Base-by-base conservation (phyloP, 306 rosid genomes). In the Cicer judaicum region DNA sequence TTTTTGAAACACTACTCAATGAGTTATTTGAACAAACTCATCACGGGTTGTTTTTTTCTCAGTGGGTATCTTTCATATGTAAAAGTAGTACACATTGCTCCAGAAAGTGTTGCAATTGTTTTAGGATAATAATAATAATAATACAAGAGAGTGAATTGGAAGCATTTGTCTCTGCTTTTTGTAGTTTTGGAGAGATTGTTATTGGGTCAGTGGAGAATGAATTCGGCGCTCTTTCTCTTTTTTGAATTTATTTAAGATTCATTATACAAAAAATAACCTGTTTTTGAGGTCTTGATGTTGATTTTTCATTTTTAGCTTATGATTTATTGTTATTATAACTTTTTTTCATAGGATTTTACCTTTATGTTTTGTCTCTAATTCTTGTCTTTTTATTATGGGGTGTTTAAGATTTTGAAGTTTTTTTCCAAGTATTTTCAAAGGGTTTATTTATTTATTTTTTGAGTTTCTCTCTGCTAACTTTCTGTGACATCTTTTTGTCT, bases 401-500 rank as follows among this genome's bases (percentile, higher is more conserved):
- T 59, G 47, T 71, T 12, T 7, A n/a, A 62, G 62, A 74, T 50
- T 80, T 76, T 85, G 72, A 84, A 80, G 43, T 39, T 77, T 73
- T 46, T 36, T 50, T 18, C 10, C 3, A 6, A 54, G 1, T 75
- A 60, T 61, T 75, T 50, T 72, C 70, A 48, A 49, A 24, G 42
- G 49, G 13, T 52, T 68, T 68, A 46, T 19, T 55, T 7, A 16
- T 83, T 80, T 86, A 70, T 79, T 68, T 65, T 47, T 67, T 69
- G 73, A 77, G 62, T 44, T 14, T 43, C 59, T 34, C 16, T 84
- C 87, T 88, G 91, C 74, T 81, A 68, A 82, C 79, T 84, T 86
- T 89, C 85, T 89, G 88, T 81, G 90, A 81, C 93, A 74, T 80
- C 84, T 85, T 87, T 88, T 95, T 92, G 99, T 95, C 99, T n/a